Percentiles rank a stretch among this genome's conserved stretches.
phyloP scores from a whole-genome alignment of 1,284 basidiomycete species.

The Abortiporus biennis region DNA sequence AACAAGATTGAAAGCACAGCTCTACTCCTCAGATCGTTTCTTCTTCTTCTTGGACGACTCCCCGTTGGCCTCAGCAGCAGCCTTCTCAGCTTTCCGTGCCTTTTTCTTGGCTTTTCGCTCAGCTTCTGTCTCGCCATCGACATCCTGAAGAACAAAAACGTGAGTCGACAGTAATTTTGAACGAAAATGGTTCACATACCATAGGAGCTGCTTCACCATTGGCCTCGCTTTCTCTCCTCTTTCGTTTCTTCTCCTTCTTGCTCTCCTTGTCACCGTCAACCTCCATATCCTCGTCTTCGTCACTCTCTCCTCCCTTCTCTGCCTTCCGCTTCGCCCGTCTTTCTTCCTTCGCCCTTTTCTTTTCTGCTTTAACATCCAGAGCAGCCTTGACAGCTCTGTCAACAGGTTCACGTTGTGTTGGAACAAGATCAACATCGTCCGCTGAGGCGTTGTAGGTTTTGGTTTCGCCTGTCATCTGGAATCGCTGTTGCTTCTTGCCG shows the following conservation, averaged over 20 bases:
- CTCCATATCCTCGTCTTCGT: slow-evolving; percentile 36
- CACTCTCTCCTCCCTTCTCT: slow-evolving; percentile 46
- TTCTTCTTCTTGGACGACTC: slow-evolving; percentile 63
- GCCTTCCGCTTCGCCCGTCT: slow-evolving; percentile 58
- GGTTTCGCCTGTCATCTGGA: slow-evolving; percentile 72
- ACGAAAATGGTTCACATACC: neutral
- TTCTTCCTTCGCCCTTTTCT: slow-evolving; percentile 75
- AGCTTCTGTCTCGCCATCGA: slow-evolving; percentile 61
- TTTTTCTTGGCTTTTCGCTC: slow-evolving; percentile 65
- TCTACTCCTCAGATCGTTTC: slow-evolving; percentile 53
- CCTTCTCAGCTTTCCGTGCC: slow-evolving; percentile 68
- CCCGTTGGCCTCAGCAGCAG: slow-evolving; percentile 39
- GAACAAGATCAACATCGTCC: slow-evolving; percentile 73
- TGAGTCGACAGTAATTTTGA: too few species aligned
- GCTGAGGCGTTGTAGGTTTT: slow-evolving; percentile 80
- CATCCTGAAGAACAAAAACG: slow-evolving; percentile 18
- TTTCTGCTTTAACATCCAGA: slow-evolving; percentile 74
- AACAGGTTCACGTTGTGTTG: slow-evolving; percentile 77
- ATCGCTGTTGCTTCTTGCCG: slow-evolving; percentile 68
- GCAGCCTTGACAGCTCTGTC: slow-evolving; percentile 61
- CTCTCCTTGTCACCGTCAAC: slow-evolving; percentile 33
- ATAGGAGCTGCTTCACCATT: slow-evolving; percentile 31
- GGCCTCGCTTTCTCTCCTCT: slow-evolving; percentile 57
- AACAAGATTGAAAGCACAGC: neutral
- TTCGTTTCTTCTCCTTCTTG: slow-evolving; percentile 66